These are phyloP conservation scores for Ophiostoma quercus DNA, from an alignment of 2,329 filamentous ascomycete species.

Conservation along the genomic window DNA sequence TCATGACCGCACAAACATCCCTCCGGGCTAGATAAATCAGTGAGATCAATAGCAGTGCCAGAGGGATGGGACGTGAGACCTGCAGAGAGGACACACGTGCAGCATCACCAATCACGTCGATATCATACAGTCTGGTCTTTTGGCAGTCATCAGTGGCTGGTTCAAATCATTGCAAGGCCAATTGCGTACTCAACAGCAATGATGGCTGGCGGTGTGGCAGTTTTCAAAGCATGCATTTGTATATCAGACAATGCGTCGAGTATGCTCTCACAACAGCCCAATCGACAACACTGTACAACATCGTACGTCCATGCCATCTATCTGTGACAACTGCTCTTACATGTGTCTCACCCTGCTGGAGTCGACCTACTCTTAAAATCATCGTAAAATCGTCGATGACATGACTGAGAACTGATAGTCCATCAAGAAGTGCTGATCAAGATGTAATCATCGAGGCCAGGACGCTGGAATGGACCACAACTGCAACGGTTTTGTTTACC, in stretches of 20 bases:
- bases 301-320: constrained; percentile 1
- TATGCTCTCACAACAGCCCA: constrained; percentile 1
- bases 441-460: not conserved
- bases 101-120: not conserved
- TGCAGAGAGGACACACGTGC: not conserved
- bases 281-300: not conserved
- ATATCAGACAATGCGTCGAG: not conserved
- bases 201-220: no score
- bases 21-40: no score
- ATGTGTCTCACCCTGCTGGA: not conserved
- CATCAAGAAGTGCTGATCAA: no score
- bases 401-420: no score
- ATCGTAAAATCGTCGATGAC: no score
- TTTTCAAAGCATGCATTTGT: not conserved
- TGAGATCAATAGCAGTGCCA: not conserved
- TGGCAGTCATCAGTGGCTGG: not conserved
- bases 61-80: not conserved
- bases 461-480: not conserved
- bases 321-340: not conserved
- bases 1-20: not conserved
- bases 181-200: no score
- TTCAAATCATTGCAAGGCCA: no score
- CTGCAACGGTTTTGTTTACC: not conserved
- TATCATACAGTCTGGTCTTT: not conserved
- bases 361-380: no score